Conservation (phyloP, 176 grass and related monocot species). For the Paspalum vaginatum region DNA sequence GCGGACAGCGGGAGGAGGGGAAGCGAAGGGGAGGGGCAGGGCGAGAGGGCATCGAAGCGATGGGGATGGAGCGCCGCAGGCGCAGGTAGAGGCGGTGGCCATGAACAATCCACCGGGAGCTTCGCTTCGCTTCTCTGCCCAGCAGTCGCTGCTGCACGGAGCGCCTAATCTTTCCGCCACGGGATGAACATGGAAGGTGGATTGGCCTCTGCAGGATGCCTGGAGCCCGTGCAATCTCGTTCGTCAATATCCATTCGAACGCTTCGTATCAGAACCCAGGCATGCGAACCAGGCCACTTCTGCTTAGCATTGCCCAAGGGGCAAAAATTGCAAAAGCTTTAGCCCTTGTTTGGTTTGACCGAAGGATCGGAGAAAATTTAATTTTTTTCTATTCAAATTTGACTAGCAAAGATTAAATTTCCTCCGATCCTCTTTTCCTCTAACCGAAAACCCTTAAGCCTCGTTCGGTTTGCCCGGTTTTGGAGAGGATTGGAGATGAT, state of each 20-base stretch:
- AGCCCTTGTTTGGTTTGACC: no score
- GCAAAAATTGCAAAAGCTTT: no score
- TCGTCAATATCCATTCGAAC: neutral
- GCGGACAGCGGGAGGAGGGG: slow-evolving; percentile 21
- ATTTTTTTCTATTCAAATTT: no score
- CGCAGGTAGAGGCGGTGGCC: slow-evolving; percentile 42
- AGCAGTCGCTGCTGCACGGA: slow-evolving; percentile 13
- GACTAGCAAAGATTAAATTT: no score
- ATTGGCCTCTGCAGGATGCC: neutral
- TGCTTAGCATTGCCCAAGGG: neutral
- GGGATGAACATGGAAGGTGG: neutral
- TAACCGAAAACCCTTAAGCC: no score
- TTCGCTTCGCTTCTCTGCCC: slow-evolving; percentile 8
- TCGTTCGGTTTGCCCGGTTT: no score
- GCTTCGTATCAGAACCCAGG: neutral
- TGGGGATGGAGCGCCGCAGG: slow-evolving; percentile 44
- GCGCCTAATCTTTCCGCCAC: slow-evolving; percentile 41
- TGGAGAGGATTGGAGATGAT: no score
- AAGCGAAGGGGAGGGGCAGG: slow-evolving; percentile 34
- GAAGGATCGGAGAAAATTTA: no score
- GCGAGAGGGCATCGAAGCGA: slow-evolving; percentile 39
- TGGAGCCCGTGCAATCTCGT: slow-evolving; percentile 13
- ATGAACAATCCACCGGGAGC: slow-evolving; percentile 32
- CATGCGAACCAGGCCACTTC: neutral
- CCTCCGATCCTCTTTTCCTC: no score